These are phyloP conservation scores for Lactarius trivialis DNA, from an alignment of 768 basidiomycete genomes.

Conservation along the genomic window DNA sequence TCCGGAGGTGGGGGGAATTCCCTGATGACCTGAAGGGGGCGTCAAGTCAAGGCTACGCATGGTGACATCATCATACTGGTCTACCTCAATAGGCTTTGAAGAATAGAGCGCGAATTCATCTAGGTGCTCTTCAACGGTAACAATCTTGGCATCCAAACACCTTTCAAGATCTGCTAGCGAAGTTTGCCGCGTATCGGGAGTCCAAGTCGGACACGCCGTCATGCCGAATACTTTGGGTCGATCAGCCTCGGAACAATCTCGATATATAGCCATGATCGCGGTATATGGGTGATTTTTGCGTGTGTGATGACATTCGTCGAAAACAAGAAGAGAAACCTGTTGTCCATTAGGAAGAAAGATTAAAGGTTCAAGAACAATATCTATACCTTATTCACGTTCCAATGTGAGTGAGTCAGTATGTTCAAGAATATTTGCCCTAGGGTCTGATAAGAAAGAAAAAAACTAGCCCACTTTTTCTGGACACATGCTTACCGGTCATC, in stretches of 20 bases:
- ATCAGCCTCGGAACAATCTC: conserved; percentile 33
- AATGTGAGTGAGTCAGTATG: conserved; percentile 73
- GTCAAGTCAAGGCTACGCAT: neutral
- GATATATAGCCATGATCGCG: conserved; percentile 53
- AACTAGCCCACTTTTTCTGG: neutral
- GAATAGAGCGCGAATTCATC: conserved; percentile 58
- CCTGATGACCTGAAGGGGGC: conserved; percentile 9
- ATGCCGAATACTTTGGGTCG: conserved; percentile 90
- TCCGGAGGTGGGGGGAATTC: conserved; percentile 35
- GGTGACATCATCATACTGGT: conserved; percentile 15
- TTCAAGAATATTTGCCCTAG: conserved; percentile 80
- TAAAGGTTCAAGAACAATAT: neutral
- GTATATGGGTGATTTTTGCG: conserved; percentile 53
- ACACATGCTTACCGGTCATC: conserved; percentile 59
- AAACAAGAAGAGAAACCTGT: conserved; percentile 50
- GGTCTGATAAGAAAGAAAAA: conserved; percentile 4
- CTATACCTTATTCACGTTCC: conserved; percentile 57
- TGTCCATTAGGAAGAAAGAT: neutral
- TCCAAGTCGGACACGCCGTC: conserved; percentile 89
- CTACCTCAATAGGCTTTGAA: conserved; percentile 61
- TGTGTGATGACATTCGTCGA: conserved; percentile 55
- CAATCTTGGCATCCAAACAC: conserved; percentile 67
- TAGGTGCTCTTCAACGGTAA: conserved; percentile 64
- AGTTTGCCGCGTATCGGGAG: conserved; percentile 56
- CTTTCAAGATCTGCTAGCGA: conserved; percentile 60